Evolutionary conservation across 2,329 filamentous ascomycete species (phyloP).

Genomic region (Beauveria rudraprayagi): DNA sequence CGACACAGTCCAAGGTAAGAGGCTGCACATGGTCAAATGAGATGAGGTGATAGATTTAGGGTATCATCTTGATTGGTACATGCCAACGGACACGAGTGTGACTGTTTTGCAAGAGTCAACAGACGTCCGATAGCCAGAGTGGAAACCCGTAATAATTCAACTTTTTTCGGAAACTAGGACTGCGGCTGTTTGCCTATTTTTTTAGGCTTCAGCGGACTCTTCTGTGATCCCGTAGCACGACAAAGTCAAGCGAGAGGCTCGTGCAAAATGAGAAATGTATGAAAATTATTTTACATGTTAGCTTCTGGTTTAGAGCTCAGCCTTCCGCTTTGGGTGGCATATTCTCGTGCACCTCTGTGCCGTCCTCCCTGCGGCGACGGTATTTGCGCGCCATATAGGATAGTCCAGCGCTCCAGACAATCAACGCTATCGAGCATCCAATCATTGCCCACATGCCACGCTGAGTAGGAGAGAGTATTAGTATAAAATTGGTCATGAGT

Average conservation of each 20-base stretch:
- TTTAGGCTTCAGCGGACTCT: neutral
- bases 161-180: neutral
- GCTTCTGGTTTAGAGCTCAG: neutral
- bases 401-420: constrained; percentile 49
- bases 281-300: neutral
- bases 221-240: too few relatives aligned
- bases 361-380: neutral
- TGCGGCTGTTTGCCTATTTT: constrained; percentile 2
- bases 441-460: constrained; percentile 71
- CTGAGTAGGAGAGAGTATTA: constrained; percentile 22
- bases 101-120: neutral
- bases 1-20: constrained; percentile 4
- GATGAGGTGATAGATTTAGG: neutral
- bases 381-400: constrained; percentile 25
- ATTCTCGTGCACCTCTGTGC: neutral
- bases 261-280: neutral
- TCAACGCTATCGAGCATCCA: constrained; percentile 49
- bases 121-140: neutral
- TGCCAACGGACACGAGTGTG: neutral
- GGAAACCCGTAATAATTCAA: neutral
- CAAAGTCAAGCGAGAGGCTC: too few relatives aligned
- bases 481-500: neutral
- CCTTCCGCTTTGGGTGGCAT: neutral
- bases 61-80: neutral
- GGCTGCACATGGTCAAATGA: neutral